Evolutionary conservation across 2,329 filamentous ascomycete genomes (phyloP).

Genomic region (Ophiostoma himal-ulmi): DNA sequence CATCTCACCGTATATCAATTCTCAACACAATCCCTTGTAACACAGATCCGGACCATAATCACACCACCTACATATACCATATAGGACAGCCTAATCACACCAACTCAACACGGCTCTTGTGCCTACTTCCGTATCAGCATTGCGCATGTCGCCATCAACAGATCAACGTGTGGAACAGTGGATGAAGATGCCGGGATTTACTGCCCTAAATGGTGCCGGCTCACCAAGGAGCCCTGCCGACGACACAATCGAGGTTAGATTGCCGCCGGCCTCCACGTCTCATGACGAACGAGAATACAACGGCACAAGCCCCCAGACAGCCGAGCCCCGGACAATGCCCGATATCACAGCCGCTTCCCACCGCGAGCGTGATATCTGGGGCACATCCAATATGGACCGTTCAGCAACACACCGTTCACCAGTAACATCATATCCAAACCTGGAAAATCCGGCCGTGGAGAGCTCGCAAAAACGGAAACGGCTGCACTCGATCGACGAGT

Average conservation of each 20-base stretch:
- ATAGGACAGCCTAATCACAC: background rate
- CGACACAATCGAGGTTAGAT: slow-evolving; percentile 24
- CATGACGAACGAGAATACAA: slow-evolving; percentile 33
- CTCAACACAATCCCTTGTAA: background rate
- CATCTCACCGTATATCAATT: background rate
- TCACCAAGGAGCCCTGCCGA: slow-evolving; percentile 37
- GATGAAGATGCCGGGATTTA: slow-evolving; percentile 46
- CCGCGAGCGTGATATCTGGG: slow-evolving; percentile 39
- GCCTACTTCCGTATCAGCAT: background rate
- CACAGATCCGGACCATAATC: background rate
- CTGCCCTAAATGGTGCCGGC: slow-evolving; percentile 42
- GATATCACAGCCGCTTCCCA: slow-evolving; percentile 30
- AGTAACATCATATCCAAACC: slow-evolving; percentile 37
- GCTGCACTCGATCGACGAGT: slow-evolving; percentile 50
- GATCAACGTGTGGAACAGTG: slow-evolving; percentile 24
- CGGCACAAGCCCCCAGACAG: slow-evolving; percentile 21
- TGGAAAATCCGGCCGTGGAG: slow-evolving; percentile 44
- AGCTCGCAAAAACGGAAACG: slow-evolving; percentile 60
- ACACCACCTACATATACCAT: background rate
- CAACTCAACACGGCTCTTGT: background rate
- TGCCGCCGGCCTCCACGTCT: slow-evolving; percentile 30
- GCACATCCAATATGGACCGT: slow-evolving; percentile 25
- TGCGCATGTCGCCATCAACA: slow-evolving; percentile 21
- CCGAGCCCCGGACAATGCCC: slow-evolving; percentile 29
- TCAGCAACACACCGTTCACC: slow-evolving; percentile 36